A percentile compares a stretch with the other conserved stretches of the same genome.
Evolutionary conservation across 257 asterid species (phyloP).

Genomic region (Verbena officinalis): DNA sequence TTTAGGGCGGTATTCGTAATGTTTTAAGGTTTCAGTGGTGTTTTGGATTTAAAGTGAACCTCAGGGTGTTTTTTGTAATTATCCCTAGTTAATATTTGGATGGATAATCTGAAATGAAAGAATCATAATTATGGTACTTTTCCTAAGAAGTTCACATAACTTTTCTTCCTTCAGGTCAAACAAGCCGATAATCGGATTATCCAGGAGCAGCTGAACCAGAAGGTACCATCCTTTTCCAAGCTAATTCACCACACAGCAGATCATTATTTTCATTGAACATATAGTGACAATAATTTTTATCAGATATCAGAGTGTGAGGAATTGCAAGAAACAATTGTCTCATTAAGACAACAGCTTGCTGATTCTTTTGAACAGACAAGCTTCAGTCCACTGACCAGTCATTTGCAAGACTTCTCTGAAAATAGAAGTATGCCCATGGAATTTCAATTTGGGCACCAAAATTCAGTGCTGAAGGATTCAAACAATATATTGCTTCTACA

Average conservation of each 20-base stretch:
- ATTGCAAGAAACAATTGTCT: slow-evolving; percentile 61
- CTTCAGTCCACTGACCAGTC: slow-evolving; percentile 41
- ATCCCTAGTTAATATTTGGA: slow-evolving; percentile 3
- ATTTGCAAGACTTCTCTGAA: slow-evolving; percentile 49
- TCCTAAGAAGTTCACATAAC: slow-evolving; percentile 16
- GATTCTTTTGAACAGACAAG: slow-evolving; percentile 50
- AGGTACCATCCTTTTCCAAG: slow-evolving; percentile 52
- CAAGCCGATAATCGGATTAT: slow-evolving; percentile 90
- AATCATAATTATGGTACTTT: slow-evolving; percentile 1
- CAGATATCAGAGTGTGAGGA: slow-evolving; percentile 82
- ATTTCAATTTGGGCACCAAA: slow-evolving; percentile 44
- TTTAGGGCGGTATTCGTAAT: too few relatives aligned
- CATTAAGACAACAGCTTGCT: slow-evolving; percentile 70
- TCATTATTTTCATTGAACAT: slow-evolving; percentile 23
- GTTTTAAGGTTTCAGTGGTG: too few relatives aligned
- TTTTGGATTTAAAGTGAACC: too few relatives aligned
- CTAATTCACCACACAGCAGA: slow-evolving; percentile 29
- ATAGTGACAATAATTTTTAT: slow-evolving; percentile 18
- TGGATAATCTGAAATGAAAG: slow-evolving; percentile 11
- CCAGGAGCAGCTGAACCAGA: slow-evolving; percentile 91
- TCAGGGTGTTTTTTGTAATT: too few relatives aligned
- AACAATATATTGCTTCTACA: slow-evolving; percentile 54
- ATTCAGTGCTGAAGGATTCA: slow-evolving; percentile 43
- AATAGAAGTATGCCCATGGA: slow-evolving; percentile 40
- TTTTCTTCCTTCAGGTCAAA: slow-evolving; percentile 69